Evolutionary conservation across 2,329 filamentous ascomycete genomes (phyloP).

Genomic region (Hymenoscyphus fructigenus): DNA sequence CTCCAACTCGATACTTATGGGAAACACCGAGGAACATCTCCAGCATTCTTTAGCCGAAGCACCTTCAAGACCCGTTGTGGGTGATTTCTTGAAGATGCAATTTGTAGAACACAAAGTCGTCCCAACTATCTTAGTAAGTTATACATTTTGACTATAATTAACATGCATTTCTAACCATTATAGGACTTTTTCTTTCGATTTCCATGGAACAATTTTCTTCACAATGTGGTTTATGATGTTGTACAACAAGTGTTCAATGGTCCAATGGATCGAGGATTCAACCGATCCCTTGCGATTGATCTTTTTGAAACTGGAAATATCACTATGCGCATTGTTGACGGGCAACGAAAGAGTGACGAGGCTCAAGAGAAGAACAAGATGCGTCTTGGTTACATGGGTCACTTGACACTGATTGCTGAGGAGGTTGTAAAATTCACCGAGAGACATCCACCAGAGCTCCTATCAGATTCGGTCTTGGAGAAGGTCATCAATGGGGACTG

Average conservation of each 20-base stretch:
- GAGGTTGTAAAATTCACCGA: conserved; percentile 99
- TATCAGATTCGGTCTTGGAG: conserved; percentile 81
- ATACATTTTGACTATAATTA: neutral
- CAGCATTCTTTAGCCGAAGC: conserved; percentile 22
- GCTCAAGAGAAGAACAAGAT: conserved; percentile 82
- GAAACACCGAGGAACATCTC: conserved; percentile 29
- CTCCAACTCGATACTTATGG: conserved; percentile 33
- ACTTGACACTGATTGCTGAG: conserved; percentile 93
- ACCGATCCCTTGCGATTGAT: conserved; percentile 84
- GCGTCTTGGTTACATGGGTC: conserved; percentile 96
- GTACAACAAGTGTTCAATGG: conserved; percentile 99
- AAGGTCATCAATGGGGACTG: conserved; percentile 87
- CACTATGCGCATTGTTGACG: conserved; percentile 87
- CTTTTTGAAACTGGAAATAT: conserved; percentile 89
- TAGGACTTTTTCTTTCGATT: conserved; percentile 98
- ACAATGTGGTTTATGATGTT: conserved; percentile 98
- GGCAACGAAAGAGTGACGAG: conserved; percentile 82
- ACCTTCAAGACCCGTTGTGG: conserved; percentile 67
- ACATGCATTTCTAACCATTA: conserved; percentile 20
- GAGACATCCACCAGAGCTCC: conserved; percentile 81
- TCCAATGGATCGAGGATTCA: conserved; percentile 94
- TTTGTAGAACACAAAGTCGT: conserved; percentile 95
- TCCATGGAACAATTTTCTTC: conserved; percentile 98
- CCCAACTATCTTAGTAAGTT: conserved; percentile 85
- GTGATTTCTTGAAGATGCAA: conserved; percentile 91